These are phyloP conservation scores for Helianthus tuberosus DNA, from an alignment of 129 eudicot genomes.

Conservation along the genomic window DNA sequence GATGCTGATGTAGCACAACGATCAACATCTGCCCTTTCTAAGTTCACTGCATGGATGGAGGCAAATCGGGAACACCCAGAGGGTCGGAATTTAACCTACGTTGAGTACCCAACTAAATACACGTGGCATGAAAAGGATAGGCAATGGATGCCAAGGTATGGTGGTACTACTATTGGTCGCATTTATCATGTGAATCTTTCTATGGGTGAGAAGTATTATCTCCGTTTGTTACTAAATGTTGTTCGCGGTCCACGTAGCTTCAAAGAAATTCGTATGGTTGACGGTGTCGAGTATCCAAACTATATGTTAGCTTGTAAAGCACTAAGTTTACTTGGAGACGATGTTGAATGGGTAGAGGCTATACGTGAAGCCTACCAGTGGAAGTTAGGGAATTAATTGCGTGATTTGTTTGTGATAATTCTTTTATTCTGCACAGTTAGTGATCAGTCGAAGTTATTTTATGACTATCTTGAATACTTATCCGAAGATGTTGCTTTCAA, in stretches of 20 bases:
- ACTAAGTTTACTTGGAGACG: background rate
- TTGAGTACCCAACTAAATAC: too few species aligned
- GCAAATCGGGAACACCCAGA: too few species aligned
- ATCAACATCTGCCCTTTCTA: too few species aligned
- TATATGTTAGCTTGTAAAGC: background rate
- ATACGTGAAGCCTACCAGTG: background rate
- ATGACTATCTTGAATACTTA: background rate
- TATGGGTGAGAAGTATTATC: constrained; percentile 1
- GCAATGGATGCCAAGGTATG: too few species aligned
- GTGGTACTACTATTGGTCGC: background rate
- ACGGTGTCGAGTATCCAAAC: background rate
- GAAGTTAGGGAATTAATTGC: background rate
- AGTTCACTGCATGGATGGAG: too few species aligned
- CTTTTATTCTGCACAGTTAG: background rate
- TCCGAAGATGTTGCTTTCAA: background rate
- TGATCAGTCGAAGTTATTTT: background rate
- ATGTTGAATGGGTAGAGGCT: background rate
- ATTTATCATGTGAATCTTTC: background rate
- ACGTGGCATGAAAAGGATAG: too few species aligned
- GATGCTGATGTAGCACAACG: too few species aligned
- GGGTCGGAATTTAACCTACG: too few species aligned
- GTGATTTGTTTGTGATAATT: background rate
- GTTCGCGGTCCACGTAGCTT: too few species aligned
- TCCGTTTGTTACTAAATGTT: background rate
- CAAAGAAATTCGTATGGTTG: too few species aligned